Evolutionary conservation across 2,329 filamentous ascomycete species (phyloP), one percentile per base, ranked within the genome.

Genomic region (Xylaria polymorpha): DNA sequence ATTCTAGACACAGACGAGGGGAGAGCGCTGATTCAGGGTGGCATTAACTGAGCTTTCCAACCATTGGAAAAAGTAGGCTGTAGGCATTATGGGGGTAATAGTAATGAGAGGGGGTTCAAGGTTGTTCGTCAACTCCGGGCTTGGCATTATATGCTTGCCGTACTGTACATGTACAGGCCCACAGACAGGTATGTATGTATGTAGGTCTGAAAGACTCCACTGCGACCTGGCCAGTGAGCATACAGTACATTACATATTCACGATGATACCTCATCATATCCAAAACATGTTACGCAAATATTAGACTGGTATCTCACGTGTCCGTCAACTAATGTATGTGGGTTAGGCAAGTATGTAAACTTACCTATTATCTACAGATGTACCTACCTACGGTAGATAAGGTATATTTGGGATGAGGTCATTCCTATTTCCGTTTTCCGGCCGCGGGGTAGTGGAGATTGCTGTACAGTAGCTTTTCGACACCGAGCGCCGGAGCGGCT

Each of bases 371-470:
- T 51, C n/a, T n/a, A n/a, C n/a, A n/a, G n/a, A n/a, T n/a, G n/a
- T 22, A 51, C 7, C 25, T 53, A 51, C 15, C 25, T 18, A 53
- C 15, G 14, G n/a, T 53, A 53, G n/a, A 20, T 48, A 48, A 25
- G 35, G 35, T 46, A 37, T 8, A 35, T 1, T 20, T 15, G 2
- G 20, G 15, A 50, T 61, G 43, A 48, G 43, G 43, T 35, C 58
- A 61, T 35, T 37, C 9, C 43, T 10, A 12, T 12, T 48, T 14
- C 43, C 15, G 9, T 39, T 51, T 61, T 66, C 59, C 39, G 53
- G 29, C 9, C 29, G 60, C 60, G 65, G 65, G 65, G 64, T 8
- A 66, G 64, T 61, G 59, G 58, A 29, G 58, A 25, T 41, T 29
- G 25, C 25, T 29, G 25, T 2, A 29, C 25, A n/a, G 32, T 15